These are phyloP conservation scores for Tulasnella sp. DNA, from an alignment of 768 basidiomycete genomes.

Conservation along the genomic window DNA sequence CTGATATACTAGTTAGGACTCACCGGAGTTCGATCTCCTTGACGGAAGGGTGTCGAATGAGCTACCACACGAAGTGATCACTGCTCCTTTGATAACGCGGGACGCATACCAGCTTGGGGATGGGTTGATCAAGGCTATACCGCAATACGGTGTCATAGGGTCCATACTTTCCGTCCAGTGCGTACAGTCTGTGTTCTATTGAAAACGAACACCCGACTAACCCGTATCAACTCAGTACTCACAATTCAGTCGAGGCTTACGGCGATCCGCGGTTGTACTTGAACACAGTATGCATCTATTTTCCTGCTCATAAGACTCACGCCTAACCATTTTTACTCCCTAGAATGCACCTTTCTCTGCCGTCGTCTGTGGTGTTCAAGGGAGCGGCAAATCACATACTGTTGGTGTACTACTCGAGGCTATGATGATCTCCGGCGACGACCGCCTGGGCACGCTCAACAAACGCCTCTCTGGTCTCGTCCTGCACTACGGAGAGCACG, in stretches of 20 bases:
- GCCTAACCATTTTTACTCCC: not conserved
- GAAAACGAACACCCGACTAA: not conserved
- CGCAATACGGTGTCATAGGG: slow-evolving; percentile 58
- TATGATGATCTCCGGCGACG: slow-evolving; percentile 4
- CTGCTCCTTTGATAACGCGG: slow-evolving; percentile 14
- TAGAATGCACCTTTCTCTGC: slow-evolving; percentile 16
- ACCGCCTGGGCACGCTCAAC: not conserved
- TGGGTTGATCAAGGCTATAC: not conserved
- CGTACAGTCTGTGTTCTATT: slow-evolving; percentile 15
- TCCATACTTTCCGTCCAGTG: slow-evolving; percentile 38
- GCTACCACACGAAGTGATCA: slow-evolving; percentile 2
- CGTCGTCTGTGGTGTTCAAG: slow-evolving; percentile 17
- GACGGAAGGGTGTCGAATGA: not conserved
- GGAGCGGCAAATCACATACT: slow-evolving; percentile 16
- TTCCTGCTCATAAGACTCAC: not conserved
- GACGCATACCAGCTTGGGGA: slow-evolving; percentile 3
- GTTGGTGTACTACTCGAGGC: slow-evolving; percentile 13
- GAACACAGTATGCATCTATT: slow-evolving; percentile 42
- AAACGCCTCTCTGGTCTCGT: slow-evolving; percentile 41
- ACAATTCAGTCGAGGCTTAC: slow-evolving; percentile 27
- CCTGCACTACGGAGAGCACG: slow-evolving; percentile 62
- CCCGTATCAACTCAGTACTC: slow-evolving; percentile 27
- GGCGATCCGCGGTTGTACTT: slow-evolving; percentile 49
- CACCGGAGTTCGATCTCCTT: slow-evolving; percentile 4
- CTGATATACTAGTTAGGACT: too few relatives aligned